Conservation (phyloP, 139 green algal species). For the Coelastrella sp. region DNA sequence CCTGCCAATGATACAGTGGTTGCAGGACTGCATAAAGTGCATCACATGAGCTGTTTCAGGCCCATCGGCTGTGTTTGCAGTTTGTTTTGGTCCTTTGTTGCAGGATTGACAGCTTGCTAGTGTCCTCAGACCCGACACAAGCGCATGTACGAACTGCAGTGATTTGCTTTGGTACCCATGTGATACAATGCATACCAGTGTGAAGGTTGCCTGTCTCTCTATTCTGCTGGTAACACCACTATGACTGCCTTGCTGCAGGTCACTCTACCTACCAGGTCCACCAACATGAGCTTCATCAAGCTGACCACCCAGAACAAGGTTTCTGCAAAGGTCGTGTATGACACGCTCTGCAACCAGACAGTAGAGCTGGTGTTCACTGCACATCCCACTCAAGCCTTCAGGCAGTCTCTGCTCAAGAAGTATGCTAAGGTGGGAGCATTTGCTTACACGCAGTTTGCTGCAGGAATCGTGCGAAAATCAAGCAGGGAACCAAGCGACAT, state of each 20-base stretch:
- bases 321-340: conserved; percentile 68
- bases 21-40: too few species aligned
- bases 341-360: conserved; percentile 81
- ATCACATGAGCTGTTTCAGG: too few species aligned
- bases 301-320: conserved; percentile 70
- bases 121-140: too few species aligned
- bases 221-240: neutral
- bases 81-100: too few species aligned
- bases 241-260: conserved; percentile 59
- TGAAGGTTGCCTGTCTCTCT: neutral
- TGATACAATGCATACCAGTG: neutral
- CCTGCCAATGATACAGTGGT: too few species aligned
- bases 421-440: conserved; percentile 62
- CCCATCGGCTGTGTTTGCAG: too few species aligned
- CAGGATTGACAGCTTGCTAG: too few species aligned
- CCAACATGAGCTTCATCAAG: conserved; percentile 86
- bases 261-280: conserved; percentile 82
- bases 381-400: conserved; percentile 86
- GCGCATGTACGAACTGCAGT: too few species aligned
- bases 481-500: too few species aligned
- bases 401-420: conserved; percentile 87
- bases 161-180: too few species aligned
- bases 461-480: too few species aligned
- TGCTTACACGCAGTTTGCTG: too few species aligned
- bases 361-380: conserved; percentile 93